Evolutionary conservation across 352 stramenopile species (phyloP).

Genomic region (Hyaloperonospora brassicae): DNA sequence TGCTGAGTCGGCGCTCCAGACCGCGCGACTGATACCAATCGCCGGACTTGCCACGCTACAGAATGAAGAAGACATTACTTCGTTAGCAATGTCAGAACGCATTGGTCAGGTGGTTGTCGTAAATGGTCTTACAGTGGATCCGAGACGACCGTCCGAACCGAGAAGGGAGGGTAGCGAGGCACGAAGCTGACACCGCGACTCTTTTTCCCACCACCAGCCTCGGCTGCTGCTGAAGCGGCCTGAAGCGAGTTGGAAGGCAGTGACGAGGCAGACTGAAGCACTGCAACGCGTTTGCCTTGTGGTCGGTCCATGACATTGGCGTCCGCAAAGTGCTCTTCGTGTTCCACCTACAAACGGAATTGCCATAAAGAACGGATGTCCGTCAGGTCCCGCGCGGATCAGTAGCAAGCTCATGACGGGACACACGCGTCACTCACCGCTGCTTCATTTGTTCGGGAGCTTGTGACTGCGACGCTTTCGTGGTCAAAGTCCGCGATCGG

Average conservation of each 20-base stretch:
- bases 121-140: constrained; percentile 52
- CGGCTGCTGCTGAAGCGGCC: constrained; percentile 46
- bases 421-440: constrained; percentile 22
- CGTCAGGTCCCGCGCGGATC: not conserved
- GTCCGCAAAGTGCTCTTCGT: constrained; percentile 58
- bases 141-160: constrained; percentile 49
- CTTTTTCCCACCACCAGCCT: constrained; percentile 45
- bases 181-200: constrained; percentile 61
- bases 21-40: constrained; percentile 55
- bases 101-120: not conserved
- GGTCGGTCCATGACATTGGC: constrained; percentile 42
- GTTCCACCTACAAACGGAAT: constrained; percentile 42
- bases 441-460: constrained; percentile 34
- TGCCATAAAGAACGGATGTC: not conserved
- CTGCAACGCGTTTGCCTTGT: constrained; percentile 47
- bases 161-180: constrained; percentile 58
- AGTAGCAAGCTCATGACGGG: not conserved
- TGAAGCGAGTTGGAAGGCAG: constrained; percentile 51
- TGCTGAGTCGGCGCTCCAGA: constrained; percentile 61
- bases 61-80: constrained; percentile 1
- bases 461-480: constrained; percentile 39
- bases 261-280: constrained; percentile 28
- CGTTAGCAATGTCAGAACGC: constrained; percentile 1
- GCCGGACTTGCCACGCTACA: constrained; percentile 61
- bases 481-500: constrained; percentile 69